Base-by-base conservation (phyloP, 345 rosid species). In the Turritis glabra region DNA sequence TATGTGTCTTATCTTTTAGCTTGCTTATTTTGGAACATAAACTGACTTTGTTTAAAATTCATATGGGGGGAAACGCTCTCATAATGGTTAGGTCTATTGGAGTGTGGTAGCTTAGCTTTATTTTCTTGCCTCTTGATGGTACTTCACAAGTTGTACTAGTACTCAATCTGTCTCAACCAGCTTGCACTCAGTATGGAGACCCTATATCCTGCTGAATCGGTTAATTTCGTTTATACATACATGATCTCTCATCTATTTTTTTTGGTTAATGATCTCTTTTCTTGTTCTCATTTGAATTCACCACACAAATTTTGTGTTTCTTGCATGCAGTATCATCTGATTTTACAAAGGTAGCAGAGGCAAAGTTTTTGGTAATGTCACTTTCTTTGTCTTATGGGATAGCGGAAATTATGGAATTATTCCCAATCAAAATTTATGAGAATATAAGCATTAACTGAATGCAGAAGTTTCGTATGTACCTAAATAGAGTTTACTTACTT, bases 361-460 rank as follows among this genome's bases (percentile, higher is more conserved):
- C 93, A 41, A 89, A 85, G 62, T 88, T 95, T 80, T 84, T 73
- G 93, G 99, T 95, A 83, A 25, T 79, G 80, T 75, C 73, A n/a
- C 74, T 14, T 67, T 76, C 78, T 40, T 66, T 43, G 70, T 11
- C 67, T 59, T 41, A 35, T 64, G 73, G 32, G 71, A 71, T 55
- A 8, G 8, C 18, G 6, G 13, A 64, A 53, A 27, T 47, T 26
- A 29, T 37, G 43, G 35, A 62, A 62, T 44, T 43, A 23, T 32
- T 69, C 26, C 52, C 53, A 26, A 17, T 71, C 57, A 38, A 64
- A 64, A 56, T 47, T 21, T 46, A 35, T 18, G 59, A 33, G 58
- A 29, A 63, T 21, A 72, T 38, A 21, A 59, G 15, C 51, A 46
- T 66, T 51, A 18, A 30, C 48, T 50, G 41, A 50, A 65, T 23